A percentile compares a stretch with the other conserved stretches of the same genome.
Conservation (phyloP, 2,329 filamentous ascomycete genomes). For the Neocucurbitaria cava region DNA sequence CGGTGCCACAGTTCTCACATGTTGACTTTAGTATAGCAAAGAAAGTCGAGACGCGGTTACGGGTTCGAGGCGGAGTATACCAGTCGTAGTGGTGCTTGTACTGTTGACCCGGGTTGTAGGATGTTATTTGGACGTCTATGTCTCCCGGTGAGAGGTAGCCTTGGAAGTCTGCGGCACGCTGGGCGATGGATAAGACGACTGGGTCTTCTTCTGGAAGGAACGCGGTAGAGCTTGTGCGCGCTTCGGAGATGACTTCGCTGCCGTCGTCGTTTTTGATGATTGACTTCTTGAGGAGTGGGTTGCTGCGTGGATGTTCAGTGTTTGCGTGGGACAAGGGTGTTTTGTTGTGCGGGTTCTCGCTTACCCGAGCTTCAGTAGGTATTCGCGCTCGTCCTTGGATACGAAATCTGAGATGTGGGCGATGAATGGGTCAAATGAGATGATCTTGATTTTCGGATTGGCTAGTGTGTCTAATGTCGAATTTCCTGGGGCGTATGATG, state of each 20-base stretch:
- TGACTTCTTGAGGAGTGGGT: background rate
- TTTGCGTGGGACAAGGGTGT: background rate
- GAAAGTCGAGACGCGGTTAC: background rate
- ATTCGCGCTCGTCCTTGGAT: background rate
- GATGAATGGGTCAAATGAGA: background rate
- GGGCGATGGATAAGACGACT: background rate
- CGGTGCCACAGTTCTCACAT: background rate
- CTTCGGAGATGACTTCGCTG: background rate
- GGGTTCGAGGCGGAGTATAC: background rate
- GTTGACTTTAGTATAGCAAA: constrained; percentile 10
- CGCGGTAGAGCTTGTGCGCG: background rate
- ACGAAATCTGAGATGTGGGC: background rate
- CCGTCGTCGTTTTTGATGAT: background rate
- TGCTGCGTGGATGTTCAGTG: background rate
- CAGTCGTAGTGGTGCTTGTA: background rate
- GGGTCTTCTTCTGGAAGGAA: background rate
- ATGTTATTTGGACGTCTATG: background rate
- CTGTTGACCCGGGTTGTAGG: background rate
- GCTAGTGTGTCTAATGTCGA: too few relatives aligned
- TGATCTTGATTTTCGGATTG: background rate
- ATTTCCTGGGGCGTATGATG: too few relatives aligned
- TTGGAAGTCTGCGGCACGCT: background rate
- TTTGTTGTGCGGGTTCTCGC: background rate
- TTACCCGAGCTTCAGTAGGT: background rate
- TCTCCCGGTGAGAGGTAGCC: background rate